Evolutionary conservation across 441 rosid species (phyloP).

Genomic region (Pelargonium citronellum): DNA sequence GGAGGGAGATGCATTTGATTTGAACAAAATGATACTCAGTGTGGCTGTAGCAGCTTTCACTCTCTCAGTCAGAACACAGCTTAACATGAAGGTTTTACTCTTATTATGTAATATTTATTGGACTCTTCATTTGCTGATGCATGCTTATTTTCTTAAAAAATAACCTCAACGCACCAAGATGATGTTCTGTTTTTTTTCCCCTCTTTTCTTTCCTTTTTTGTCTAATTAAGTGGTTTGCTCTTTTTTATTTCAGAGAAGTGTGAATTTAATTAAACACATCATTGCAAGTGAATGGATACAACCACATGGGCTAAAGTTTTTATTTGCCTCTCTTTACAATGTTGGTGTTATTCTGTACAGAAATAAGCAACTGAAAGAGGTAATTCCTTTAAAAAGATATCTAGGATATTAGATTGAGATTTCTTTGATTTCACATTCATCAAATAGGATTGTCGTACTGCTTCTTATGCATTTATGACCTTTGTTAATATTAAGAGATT

Average conservation of each 20-base stretch:
- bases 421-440: neutral
- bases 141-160: slow-evolving; percentile 19
- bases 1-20: slow-evolving; percentile 42
- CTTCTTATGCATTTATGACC: slow-evolving; percentile 15
- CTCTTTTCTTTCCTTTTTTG: neutral
- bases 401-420: neutral
- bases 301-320: slow-evolving; percentile 56
- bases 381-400: slow-evolving; percentile 22
- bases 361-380: slow-evolving; percentile 68
- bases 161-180: slow-evolving; percentile 8
- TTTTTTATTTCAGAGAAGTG: slow-evolving; percentile 47
- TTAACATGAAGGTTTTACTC: slow-evolving; percentile 50
- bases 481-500: slow-evolving; percentile 16
- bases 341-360: slow-evolving; percentile 61
- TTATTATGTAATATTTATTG: slow-evolving; percentile 12
- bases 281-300: slow-evolving; percentile 60
- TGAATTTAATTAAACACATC: slow-evolving; percentile 42
- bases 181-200: neutral
- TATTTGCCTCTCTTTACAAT: slow-evolving; percentile 55
- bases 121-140: slow-evolving; percentile 7
- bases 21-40: slow-evolving; percentile 39
- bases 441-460: slow-evolving; percentile 1
- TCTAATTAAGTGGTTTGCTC: slow-evolving; percentile 24
- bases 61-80: slow-evolving; percentile 54
- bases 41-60: slow-evolving; percentile 71